These are phyloP conservation scores for Phoma sp. DNA, from an alignment of 2,329 filamentous ascomycete genomes.

Conservation along the genomic window DNA sequence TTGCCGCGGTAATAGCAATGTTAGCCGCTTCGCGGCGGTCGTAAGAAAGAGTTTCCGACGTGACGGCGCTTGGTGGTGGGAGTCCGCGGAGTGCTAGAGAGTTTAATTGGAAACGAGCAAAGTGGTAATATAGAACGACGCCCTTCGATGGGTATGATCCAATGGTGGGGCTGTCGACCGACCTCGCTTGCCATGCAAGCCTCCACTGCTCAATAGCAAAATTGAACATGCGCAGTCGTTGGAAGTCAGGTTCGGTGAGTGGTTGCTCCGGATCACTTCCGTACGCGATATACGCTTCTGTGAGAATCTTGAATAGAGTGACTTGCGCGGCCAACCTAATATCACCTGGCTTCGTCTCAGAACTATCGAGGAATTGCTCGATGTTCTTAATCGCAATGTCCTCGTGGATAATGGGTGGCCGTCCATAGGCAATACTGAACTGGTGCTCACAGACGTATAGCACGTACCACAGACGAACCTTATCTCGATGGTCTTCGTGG, in stretches of 20 bases:
- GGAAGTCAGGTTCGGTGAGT: conserved; percentile 48
- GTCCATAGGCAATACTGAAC: conserved; percentile 51
- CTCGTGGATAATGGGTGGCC: conserved; percentile 51
- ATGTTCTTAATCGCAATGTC: conserved; percentile 48
- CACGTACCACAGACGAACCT: conserved; percentile 51
- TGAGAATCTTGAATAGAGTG: conserved; percentile 43
- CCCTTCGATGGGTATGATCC: conserved; percentile 56
- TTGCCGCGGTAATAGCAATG: conserved; percentile 57
- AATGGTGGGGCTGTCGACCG: conserved; percentile 36
- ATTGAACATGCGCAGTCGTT: conserved; percentile 51
- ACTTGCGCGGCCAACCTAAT: conserved; percentile 42
- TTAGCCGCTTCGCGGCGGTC: conserved; percentile 50
- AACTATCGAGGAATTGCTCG: conserved; percentile 43
- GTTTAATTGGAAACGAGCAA: conserved; percentile 63
- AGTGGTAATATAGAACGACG: conserved; percentile 61
- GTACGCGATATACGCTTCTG: conserved; percentile 43
- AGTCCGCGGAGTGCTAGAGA: conserved; percentile 54
- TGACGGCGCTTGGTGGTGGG: conserved; percentile 54
- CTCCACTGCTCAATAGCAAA: conserved; percentile 55
- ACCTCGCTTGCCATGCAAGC: conserved; percentile 48
- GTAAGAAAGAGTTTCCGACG: conserved; percentile 54
- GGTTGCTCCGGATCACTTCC: conserved; percentile 47
- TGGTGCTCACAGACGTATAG: conserved; percentile 52
- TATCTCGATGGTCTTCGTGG: conserved; percentile 44
- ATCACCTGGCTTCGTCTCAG: conserved; percentile 38